These are phyloP conservation scores for Onygena corvina DNA, from an alignment of 2,329 filamentous ascomycete species.

Conservation along the genomic window DNA sequence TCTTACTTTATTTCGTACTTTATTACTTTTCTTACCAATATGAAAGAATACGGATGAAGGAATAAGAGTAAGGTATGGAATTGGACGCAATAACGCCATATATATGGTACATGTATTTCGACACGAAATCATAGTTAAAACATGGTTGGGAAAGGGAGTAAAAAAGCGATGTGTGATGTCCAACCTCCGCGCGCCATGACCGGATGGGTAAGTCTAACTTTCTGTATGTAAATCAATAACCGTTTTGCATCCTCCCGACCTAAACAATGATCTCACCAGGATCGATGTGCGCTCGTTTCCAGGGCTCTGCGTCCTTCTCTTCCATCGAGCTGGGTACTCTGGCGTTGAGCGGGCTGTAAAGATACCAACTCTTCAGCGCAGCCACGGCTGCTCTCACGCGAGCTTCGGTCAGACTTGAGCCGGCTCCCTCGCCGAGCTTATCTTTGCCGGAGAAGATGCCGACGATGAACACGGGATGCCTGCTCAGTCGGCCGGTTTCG, in stretches of 20 bases:
- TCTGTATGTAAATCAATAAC: constrained; percentile 8
- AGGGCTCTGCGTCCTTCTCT: constrained; percentile 47
- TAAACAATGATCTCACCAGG: constrained; percentile 55
- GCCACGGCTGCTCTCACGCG: constrained; percentile 69
- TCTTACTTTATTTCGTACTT: too few relatives aligned
- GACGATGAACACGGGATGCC: constrained; percentile 83
- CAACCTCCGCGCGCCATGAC: constrained; percentile 1
- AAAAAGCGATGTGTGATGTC: constrained; percentile 1
- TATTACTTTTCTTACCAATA: too few relatives aligned
- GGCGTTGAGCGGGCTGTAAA: constrained; percentile 67
- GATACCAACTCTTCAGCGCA: constrained; percentile 86
- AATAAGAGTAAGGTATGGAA: not conserved
- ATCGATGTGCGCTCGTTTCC: constrained; percentile 58
- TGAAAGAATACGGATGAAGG: not conserved
- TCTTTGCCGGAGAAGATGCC: constrained; percentile 86
- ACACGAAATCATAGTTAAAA: constrained; percentile 18
- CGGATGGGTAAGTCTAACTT: not conserved
- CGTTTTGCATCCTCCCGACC: constrained; percentile 16
- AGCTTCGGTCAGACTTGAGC: constrained; percentile 63
- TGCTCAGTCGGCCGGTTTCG: constrained; percentile 76
- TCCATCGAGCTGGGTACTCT: constrained; percentile 60
- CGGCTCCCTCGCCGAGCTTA: constrained; percentile 83
- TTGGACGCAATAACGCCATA: constrained; percentile 11
- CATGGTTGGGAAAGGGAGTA: constrained; percentile 4
- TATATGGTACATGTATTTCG: constrained; percentile 18